These are phyloP conservation scores for Cyclotella atomus DNA, from an alignment of 108 stramenopile species.

Conservation along the genomic window DNA sequence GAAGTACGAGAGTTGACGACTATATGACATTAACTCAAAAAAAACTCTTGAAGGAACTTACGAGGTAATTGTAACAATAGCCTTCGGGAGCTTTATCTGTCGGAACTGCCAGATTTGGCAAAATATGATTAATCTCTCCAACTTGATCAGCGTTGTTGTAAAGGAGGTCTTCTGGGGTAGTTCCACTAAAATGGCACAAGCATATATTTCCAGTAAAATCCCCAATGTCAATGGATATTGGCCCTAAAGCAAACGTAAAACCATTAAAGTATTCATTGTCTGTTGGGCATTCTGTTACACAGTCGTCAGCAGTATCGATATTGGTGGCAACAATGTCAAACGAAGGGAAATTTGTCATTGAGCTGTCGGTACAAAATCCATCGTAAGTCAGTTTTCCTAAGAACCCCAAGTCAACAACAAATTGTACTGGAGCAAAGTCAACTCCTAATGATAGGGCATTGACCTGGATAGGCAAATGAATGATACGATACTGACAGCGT, in stretches of 20 bases:
- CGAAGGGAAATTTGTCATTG: neutral
- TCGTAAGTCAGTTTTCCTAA: neutral
- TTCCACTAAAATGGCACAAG: neutral
- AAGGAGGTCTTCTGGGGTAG: neutral
- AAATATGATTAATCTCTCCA: neutral
- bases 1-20: no score
- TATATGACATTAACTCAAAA: no score
- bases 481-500: no score
- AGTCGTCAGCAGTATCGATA: neutral
- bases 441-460: neutral
- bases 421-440: neutral
- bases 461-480: neutral
- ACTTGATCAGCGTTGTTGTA: neutral
- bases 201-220: neutral
- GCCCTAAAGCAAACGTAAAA: neutral
- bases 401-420: neutral
- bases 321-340: neutral
- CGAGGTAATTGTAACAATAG: neutral
- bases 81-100: neutral
- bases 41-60: neutral
- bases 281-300: neutral
- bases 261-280: neutral
- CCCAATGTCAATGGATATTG: neutral
- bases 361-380: neutral
- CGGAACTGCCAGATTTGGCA: neutral